Evolutionary conservation across 83 land plant species (phyloP), one percentile per base, ranked within the genome.

Genomic region (Picea mariana): DNA sequence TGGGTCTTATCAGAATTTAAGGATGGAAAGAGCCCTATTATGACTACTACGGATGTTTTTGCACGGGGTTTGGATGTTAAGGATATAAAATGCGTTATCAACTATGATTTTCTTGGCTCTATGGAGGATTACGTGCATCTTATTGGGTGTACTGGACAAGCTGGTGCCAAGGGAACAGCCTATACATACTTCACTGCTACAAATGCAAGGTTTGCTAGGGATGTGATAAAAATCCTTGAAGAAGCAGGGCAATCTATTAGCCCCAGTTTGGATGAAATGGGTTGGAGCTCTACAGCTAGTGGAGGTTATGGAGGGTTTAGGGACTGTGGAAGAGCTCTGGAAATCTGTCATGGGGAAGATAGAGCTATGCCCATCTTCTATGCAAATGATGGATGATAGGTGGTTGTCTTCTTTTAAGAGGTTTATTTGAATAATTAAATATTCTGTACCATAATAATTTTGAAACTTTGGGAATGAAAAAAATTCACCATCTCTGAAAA

Each of bases 31-130:
- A 96, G 93, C 85, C 99, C 95, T 66, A 89, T 96, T 83, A 94
- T 96, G 99, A 94, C 95, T 82, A 95, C 99, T 81, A 96, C 97
- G 78, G 99, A 96, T 87, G 99, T 96, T 58, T 95, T 97, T 90
- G 99, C 99, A 15, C 97, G 99, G 82, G 99, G 99, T 80, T 93
- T 96, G 89, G 99, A 95, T 91, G 99, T 97, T 78, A 97, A 97
- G 89, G 98, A 97, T 87, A 95, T 97, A 75, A 97, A 93, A 81
- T 95, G 68, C 78, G 99, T 97, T 18, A 88, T 97, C 86, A 97
- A 97, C 83, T 23, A n/a, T n/a, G n/a, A n/a, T n/a, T n/a, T n/a
- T n/a, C n/a, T n/a, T n/a, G n/a, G n/a, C n/a, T n/a, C n/a, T n/a
- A n/a, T n/a, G n/a, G n/a, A n/a, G n/a, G n/a, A n/a, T n/a, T n/a